Evolutionary conservation across 2,329 filamentous ascomycete species (phyloP).

Genomic region (Hymenoscyphus linearis): DNA sequence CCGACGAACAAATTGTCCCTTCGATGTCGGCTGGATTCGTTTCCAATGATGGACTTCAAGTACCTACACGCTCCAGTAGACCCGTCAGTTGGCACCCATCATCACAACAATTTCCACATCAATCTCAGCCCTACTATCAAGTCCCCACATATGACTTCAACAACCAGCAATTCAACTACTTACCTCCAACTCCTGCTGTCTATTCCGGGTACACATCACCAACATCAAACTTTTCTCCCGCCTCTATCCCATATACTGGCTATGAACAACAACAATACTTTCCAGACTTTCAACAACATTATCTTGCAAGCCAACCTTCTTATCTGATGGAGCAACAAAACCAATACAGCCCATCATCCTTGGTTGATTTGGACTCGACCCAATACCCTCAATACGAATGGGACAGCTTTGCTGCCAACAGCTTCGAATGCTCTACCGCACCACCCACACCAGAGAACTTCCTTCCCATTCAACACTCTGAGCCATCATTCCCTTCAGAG

Average conservation of each 20-base stretch:
- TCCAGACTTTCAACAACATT: constrained; percentile 10
- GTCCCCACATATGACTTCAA: constrained; percentile 36
- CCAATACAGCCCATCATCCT: constrained; percentile 11
- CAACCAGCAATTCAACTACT: constrained; percentile 20
- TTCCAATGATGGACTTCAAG: constrained; percentile 32
- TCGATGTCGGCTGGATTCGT: constrained; percentile 39
- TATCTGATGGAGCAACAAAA: constrained; percentile 12
- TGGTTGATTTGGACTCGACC: constrained; percentile 20
- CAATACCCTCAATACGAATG: constrained; percentile 37
- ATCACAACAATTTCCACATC: constrained; percentile 38
- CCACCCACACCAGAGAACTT: constrained; percentile 58
- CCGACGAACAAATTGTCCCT: constrained; percentile 41
- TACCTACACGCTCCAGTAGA: constrained; percentile 39
- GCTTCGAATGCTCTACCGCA: constrained; percentile 42
- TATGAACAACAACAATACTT: constrained; percentile 25
- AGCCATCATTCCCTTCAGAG: constrained; percentile 42
- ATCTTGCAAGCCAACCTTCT: constrained; percentile 16
- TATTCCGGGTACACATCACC: constrained; percentile 58
- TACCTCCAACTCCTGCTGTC: constrained; percentile 43
- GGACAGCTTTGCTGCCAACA: constrained; percentile 42
- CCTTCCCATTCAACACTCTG: constrained; percentile 44
- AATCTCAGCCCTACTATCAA: constrained; percentile 33
- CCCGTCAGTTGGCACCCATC: constrained; percentile 75
- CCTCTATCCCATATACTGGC: constrained; percentile 41
- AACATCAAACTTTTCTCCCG: constrained; percentile 47